Evolutionary conservation across 192 early-diverging fungal species (phyloP).

Genomic region (Cetraspora pellucida): DNA sequence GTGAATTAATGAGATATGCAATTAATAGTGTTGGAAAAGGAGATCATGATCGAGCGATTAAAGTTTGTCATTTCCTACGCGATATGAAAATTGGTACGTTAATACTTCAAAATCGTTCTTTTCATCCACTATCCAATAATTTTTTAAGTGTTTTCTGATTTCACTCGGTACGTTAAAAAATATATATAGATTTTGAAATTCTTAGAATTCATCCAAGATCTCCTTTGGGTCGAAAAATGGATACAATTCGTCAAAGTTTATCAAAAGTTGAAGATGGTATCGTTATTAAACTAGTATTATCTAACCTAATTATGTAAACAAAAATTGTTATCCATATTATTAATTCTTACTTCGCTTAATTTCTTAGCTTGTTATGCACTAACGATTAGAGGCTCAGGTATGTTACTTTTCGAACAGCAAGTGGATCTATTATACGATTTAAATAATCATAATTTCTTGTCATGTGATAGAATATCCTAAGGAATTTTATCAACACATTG

Average conservation of each 20-base stretch:
- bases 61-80: constrained; percentile 42
- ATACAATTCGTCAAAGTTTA: constrained; percentile 38
- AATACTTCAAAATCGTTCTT: no score
- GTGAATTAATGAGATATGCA: constrained; percentile 61
- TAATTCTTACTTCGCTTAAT: not conserved
- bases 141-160: not conserved
- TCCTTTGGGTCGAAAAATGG: constrained; percentile 36
- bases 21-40: constrained; percentile 55
- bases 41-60: constrained; percentile 35
- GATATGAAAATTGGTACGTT: constrained; percentile 35
- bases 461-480: constrained; percentile 7
- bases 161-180: not conserved
- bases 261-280: constrained; percentile 50
- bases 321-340: not conserved
- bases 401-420: not conserved
- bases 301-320: no score
- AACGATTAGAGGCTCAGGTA: not conserved
- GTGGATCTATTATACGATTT: no score
- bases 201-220: not conserved
- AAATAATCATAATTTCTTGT: no score
- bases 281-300: not conserved
- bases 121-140: not conserved
- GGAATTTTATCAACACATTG: constrained; percentile 20
- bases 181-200: constrained; percentile 41
- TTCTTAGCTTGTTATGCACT: constrained; percentile 13